Evolutionary conservation across 371 early-diverging fungal species (phyloP).

Genomic region (Cokeromyces recurvatus): DNA sequence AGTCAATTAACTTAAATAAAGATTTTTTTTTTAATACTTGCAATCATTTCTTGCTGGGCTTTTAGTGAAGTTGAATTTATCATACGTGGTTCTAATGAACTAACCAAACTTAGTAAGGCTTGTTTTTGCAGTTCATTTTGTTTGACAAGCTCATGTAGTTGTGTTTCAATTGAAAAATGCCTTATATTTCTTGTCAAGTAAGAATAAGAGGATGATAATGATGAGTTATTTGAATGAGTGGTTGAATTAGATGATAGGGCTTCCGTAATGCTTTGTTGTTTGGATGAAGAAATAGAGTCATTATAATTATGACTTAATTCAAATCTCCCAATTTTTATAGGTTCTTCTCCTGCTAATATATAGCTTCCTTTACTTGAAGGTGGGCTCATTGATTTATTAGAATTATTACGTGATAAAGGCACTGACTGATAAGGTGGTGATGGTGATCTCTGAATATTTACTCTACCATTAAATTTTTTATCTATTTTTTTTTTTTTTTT

Average conservation of each 20-base stretch:
- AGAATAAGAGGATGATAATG: no score
- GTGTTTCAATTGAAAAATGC: slow-evolving; percentile 8
- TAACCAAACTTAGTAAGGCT: no score
- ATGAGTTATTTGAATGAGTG: slow-evolving; percentile 7
- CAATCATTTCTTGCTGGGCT: no score
- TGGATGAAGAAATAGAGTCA: no score
- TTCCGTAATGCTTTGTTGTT: neutral
- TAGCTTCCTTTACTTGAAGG: no score
- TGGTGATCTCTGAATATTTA: slow-evolving; percentile 3
- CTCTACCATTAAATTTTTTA: slow-evolving; percentile 8
- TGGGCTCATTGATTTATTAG: slow-evolving; percentile 6
- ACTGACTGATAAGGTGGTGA: slow-evolving; percentile 3
- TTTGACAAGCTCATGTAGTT: slow-evolving; percentile 31
- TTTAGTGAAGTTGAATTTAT: neutral
- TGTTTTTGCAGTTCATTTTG: slow-evolving; percentile 33
- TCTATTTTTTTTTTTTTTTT: neutral
- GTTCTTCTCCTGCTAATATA: slow-evolving; percentile 5
- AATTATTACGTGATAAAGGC: slow-evolving; percentile 18
- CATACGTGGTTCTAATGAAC: neutral
- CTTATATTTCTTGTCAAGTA: no score
- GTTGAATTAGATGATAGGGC: neutral
- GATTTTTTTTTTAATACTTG: no score
- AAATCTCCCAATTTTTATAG: slow-evolving; percentile 24
- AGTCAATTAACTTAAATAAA: no score
- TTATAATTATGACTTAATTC: no score